Base-by-base conservation (phyloP, 169 alveolate genomes). In the Prorocentrum cordatum region DNA sequence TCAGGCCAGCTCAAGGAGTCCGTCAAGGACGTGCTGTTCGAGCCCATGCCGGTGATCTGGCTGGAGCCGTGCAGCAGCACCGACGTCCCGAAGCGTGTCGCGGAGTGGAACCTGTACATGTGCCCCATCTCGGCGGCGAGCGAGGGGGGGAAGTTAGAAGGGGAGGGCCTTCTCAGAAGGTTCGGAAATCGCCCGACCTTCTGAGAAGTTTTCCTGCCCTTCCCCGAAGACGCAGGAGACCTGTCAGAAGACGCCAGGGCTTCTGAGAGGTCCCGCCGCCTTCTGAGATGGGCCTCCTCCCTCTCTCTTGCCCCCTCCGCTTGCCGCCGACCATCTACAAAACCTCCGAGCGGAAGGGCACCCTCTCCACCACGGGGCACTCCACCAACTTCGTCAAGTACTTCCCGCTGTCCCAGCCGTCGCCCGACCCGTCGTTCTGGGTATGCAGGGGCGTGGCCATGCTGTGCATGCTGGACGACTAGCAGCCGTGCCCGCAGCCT, bases 1-100 rank as follows among this genome's bases (percentile, higher is more conserved):
- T 32, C 3, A n/a, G 29, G n/a, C 12, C 18, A 24, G 0, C 31
- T 32, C 22, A 35, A 16, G 12, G 38, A 59, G 32, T 26, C 32
- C 32, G 2, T 58, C 20, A 26, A 70, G 84, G 92, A 70, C 1
- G 96, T 95, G 88, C 94, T 97, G 10, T 96, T 95, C 92, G 94
- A 96, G 61, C 97, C 95, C 89, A 91, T 97, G 66, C 98, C 99
- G 14, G 93, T 96, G 91, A 91, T 95, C 32, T 96, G 96, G 95
- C 92, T 97, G 92, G 66, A 94, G 27, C 98, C 98, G 22, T 50
- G 94, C 93, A 20, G 54, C 95, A 96, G 88, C 92, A 97, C 84
- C 93, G 31, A 38, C 39, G 35, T n/a, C 20, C 3, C 35, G 26
- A 68, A 39, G 82, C 16, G 39, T 1, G 39, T 77, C 3, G 27